phyloP scores from a whole-genome alignment of 805 yeast genomes.

The Candida schatavii region DNA sequence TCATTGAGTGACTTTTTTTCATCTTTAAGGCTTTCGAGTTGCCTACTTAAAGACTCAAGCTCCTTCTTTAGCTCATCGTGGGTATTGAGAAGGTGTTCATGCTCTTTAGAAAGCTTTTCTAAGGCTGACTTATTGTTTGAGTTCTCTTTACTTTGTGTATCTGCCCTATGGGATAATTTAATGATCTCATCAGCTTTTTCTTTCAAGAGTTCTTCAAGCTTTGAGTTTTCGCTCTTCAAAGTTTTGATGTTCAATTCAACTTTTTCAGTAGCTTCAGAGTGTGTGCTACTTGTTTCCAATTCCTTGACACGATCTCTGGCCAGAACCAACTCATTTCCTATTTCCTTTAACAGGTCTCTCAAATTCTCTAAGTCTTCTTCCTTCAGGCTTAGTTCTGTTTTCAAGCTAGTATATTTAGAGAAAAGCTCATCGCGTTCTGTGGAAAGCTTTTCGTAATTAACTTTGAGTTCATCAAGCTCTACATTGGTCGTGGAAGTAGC shows the following conservation, averaged over 20 bases:
- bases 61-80: conserved; percentile 15
- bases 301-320: conserved; percentile 59
- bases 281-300: conserved; percentile 9
- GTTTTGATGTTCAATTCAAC: conserved; percentile 1
- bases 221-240: conserved; percentile 1
- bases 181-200: not conserved
- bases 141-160: conserved; percentile 4
- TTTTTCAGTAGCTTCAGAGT: conserved; percentile 1
- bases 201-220: conserved; percentile 5
- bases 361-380: conserved; percentile 64
- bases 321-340: conserved; percentile 78
- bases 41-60: conserved; percentile 23
- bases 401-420: conserved; percentile 15
- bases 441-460: conserved; percentile 13
- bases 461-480: conserved; percentile 13
- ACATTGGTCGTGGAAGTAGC: conserved; percentile 1
- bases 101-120: conserved; percentile 14
- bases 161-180: conserved; percentile 3
- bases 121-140: conserved; percentile 12
- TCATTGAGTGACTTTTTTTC: conserved; percentile 41
- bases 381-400: conserved; percentile 36
- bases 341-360: conserved; percentile 70
- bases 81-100: conserved; percentile 14
- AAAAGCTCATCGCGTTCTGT: conserved; percentile 16
- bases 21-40: conserved; percentile 20